These are phyloP conservation scores for Epichloe sylvatica DNA, from an alignment of 2,329 filamentous ascomycete genomes.

Conservation along the genomic window DNA sequence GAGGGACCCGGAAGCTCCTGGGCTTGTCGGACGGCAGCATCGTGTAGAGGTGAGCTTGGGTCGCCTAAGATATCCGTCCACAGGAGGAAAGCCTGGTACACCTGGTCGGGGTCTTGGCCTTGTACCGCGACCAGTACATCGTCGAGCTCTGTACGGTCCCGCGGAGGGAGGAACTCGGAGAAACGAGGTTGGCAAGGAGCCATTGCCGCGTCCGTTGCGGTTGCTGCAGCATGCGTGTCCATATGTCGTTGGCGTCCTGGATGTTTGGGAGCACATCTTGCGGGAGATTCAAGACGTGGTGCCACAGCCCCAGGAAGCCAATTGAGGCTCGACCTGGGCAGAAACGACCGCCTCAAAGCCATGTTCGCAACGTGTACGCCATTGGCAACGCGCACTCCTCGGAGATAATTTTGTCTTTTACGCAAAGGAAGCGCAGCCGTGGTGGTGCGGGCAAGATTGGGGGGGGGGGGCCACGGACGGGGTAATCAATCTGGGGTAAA, in stretches of 20 bases:
- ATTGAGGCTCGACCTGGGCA: constrained; percentile 13
- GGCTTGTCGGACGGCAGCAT: constrained; percentile 18
- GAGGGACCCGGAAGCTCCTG: constrained; percentile 34
- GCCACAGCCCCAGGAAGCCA: constrained; percentile 5
- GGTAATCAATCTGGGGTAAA: background rate
- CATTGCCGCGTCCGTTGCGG: constrained; percentile 4
- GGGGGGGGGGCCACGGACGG: background rate
- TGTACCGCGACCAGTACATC: constrained; percentile 20
- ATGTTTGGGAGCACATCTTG: constrained; percentile 6
- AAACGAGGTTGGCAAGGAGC: constrained; percentile 2
- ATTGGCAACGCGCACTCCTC: background rate
- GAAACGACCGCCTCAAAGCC: constrained; percentile 15
- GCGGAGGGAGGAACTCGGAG: constrained; percentile 6
- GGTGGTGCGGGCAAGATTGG: background rate
- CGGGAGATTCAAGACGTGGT: constrained; percentile 13
- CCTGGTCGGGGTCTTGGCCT: constrained; percentile 11
- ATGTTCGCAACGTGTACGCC: constrained; percentile 12
- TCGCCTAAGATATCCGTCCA: constrained; percentile 16
- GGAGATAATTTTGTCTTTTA: background rate
- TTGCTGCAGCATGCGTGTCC: constrained; percentile 9
- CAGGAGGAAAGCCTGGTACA: constrained; percentile 14
- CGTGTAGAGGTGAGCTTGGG: constrained; percentile 8
- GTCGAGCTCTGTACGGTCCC: constrained; percentile 11
- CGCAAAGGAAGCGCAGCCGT: background rate
- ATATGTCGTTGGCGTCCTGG: constrained; percentile 12